phyloP scores from a whole-genome alignment of 2,329 filamentous ascomycete species.

The Colletotrichum phormii region DNA sequence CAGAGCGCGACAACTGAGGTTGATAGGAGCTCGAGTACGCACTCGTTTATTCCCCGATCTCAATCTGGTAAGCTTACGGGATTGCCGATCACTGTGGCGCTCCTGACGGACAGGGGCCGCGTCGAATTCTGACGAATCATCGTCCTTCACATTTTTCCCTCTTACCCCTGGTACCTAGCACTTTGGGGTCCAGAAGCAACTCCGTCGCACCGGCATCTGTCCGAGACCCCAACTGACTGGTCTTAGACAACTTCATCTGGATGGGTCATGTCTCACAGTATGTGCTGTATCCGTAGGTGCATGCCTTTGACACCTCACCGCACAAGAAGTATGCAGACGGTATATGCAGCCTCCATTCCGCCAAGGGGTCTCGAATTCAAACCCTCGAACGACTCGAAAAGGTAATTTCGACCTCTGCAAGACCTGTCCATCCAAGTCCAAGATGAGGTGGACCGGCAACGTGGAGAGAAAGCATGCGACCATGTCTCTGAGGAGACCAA shows the following conservation, averaged over 20 bases:
- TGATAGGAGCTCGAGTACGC: constrained; percentile 25
- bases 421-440: neutral
- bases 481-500: constrained; percentile 1
- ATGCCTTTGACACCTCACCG: neutral
- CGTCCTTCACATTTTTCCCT: neutral
- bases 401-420: neutral
- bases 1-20: constrained; percentile 5
- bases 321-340: neutral
- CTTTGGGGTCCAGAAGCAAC: neutral
- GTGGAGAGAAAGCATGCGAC: neutral
- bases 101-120: constrained; percentile 34
- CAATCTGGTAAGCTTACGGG: constrained; percentile 35
- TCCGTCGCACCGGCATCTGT: neutral
- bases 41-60: constrained; percentile 20
- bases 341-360: neutral
- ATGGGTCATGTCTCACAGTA: neutral
- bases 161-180: neutral
- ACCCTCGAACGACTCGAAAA: neutral
- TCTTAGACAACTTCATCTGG: constrained; percentile 9
- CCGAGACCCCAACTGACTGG: neutral
- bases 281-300: neutral
- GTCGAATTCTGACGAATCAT: constrained; percentile 10
- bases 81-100: constrained; percentile 38
- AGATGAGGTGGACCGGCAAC: neutral
- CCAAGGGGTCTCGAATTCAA: neutral